These are phyloP conservation scores for Fusarium denticulatum DNA, from an alignment of 2,329 filamentous ascomycete genomes.

Conservation along the genomic window DNA sequence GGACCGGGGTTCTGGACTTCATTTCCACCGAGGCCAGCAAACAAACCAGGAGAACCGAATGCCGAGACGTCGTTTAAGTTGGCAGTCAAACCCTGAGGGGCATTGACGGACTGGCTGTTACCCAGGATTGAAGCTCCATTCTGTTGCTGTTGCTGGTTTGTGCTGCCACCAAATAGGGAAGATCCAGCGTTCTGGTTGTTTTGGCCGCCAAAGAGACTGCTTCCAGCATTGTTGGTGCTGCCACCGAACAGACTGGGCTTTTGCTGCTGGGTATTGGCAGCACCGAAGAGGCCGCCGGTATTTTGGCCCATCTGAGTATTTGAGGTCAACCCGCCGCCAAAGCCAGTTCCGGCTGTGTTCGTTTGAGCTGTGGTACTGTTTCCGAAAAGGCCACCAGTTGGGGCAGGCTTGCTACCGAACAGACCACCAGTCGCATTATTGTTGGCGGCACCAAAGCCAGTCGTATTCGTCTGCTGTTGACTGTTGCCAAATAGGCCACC, in stretches of 20 bases:
- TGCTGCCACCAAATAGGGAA: conserved; percentile 57
- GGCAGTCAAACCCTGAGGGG: conserved; percentile 76
- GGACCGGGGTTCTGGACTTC: conserved; percentile 81
- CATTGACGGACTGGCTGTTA: conserved; percentile 57
- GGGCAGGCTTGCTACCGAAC: conserved; percentile 52
- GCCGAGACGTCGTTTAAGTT: conserved; percentile 87
- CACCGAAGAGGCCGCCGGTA: conserved; percentile 62
- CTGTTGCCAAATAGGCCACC: conserved; percentile 57
- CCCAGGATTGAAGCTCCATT: conserved; percentile 69
- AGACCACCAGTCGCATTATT: conserved; percentile 49
- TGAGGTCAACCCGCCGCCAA: conserved; percentile 52
- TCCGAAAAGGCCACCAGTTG: conserved; percentile 55
- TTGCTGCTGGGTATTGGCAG: conserved; percentile 50
- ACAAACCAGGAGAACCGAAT: conserved; percentile 89
- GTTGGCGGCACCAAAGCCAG: conserved; percentile 50
- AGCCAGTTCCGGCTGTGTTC: conserved; percentile 54
- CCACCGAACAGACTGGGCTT: conserved; percentile 63
- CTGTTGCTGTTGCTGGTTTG: conserved; percentile 61
- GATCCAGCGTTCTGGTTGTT: conserved; percentile 57
- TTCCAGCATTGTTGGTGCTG: conserved; percentile 55
- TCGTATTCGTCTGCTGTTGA: conserved; percentile 43
- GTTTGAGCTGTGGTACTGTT: conserved; percentile 47
- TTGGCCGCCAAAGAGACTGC: conserved; percentile 65
- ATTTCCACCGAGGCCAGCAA: conserved; percentile 74
- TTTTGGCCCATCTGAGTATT: conserved; percentile 52